A percentile compares a stretch with the other conserved stretches of the same genome.
phyloP scores from a whole-genome alignment of 108 stramenopile species.

The Discostella stelligeroides region DNA sequence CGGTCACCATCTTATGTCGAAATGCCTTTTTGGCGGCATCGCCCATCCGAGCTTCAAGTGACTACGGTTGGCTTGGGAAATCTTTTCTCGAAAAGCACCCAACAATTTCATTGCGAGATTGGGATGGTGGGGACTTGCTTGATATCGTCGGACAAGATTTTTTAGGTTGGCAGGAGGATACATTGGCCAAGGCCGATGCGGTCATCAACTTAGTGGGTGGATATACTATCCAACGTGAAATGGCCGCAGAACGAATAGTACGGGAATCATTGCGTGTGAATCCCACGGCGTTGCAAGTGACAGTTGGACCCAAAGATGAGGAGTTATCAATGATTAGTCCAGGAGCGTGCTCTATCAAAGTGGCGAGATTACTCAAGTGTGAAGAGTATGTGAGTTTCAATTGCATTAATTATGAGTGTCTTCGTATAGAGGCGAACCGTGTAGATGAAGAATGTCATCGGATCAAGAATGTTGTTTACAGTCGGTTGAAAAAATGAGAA shows the following conservation, averaged over 20 bases:
- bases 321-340: conserved; percentile 60
- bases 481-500: conserved; percentile 25
- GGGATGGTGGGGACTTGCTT: conserved; percentile 86
- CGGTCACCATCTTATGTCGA: conserved; percentile 76
- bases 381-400: conserved; percentile 77
- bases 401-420: conserved; percentile 57
- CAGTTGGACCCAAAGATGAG: conserved; percentile 63
- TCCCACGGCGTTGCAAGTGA: conserved; percentile 63
- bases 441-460: conserved; percentile 57
- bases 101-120: conserved; percentile 71
- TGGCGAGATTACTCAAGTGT: conserved; percentile 61
- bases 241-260: conserved; percentile 76
- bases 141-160: conserved; percentile 82
- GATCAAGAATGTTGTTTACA: conserved; percentile 55
- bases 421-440: conserved; percentile 68
- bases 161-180: conserved; percentile 78
- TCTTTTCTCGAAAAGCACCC: conserved; percentile 59
- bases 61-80: conserved; percentile 80
- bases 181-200: conserved; percentile 63
- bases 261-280: conserved; percentile 70
- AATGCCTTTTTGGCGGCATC: conserved; percentile 82
- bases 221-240: conserved; percentile 76
- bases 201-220: conserved; percentile 83
- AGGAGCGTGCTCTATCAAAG: conserved; percentile 54
- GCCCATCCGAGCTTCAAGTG: conserved; percentile 69